Conservation (phyloP, 352 stramenopile species). For the Discostella stelligera region DNA sequence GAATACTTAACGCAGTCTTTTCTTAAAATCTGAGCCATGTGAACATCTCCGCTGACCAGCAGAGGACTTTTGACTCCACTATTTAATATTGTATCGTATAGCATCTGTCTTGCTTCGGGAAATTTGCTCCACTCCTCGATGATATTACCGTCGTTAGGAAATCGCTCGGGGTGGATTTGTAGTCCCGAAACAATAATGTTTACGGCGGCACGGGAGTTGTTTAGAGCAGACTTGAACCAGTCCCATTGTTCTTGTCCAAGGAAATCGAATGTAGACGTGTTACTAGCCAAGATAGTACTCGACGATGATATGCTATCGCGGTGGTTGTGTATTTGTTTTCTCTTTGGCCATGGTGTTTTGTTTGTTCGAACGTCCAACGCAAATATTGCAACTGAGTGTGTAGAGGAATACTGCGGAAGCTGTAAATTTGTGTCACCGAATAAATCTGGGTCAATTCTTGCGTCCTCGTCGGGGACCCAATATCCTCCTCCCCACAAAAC, state of each 20-base stretch:
- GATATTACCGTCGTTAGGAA: slow-evolving; percentile 70
- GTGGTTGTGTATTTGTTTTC: slow-evolving; percentile 10
- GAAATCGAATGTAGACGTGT: slow-evolving; percentile 48
- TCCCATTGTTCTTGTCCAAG: slow-evolving; percentile 72
- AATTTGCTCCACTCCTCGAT: slow-evolving; percentile 90
- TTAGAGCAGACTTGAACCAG: slow-evolving; percentile 70
- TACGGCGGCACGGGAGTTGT: slow-evolving; percentile 84
- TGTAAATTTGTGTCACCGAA: slow-evolving; percentile 11
- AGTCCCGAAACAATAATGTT: slow-evolving; percentile 92
- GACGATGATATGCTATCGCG: too few species aligned
- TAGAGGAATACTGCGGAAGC: slow-evolving; percentile 33
- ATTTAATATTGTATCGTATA: slow-evolving; percentile 86
- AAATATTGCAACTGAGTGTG: slow-evolving; percentile 72
- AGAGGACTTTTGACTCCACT: slow-evolving; percentile 87
- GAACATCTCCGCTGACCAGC: slow-evolving; percentile 90
- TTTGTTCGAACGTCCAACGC: slow-evolving; percentile 71
- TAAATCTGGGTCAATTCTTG: slow-evolving; percentile 69
- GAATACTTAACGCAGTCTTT: slow-evolving; percentile 85
- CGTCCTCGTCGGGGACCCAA: slow-evolving; percentile 53
- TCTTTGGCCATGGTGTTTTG: slow-evolving; percentile 70
- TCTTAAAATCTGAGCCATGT: slow-evolving; percentile 90
- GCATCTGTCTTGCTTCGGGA: slow-evolving; percentile 82
- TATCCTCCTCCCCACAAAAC: slow-evolving; percentile 36
- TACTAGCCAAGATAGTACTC: not conserved
- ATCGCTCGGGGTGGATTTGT: slow-evolving; percentile 87